These are phyloP conservation scores for Colletotrichum chrysophilum DNA, from an alignment of 2,329 filamentous ascomycete species.

Conservation along the genomic window DNA sequence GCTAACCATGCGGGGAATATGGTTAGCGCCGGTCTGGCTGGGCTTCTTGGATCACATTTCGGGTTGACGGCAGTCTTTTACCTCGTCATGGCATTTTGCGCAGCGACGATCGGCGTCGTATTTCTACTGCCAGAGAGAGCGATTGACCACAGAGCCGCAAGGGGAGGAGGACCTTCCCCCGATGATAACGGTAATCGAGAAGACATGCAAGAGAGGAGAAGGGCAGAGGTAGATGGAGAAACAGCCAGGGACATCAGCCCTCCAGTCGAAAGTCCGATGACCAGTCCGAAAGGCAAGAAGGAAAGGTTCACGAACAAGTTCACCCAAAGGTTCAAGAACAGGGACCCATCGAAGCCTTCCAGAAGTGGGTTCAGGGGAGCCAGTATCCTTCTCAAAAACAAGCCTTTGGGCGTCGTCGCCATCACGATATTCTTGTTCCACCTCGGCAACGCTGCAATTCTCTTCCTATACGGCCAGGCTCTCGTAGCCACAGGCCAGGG, in stretches of 20 bases:
- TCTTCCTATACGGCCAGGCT: constrained; percentile 7
- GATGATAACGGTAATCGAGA: neutral
- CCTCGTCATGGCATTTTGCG: constrained; percentile 11
- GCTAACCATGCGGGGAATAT: constrained; percentile 10
- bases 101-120: neutral
- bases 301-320: neutral
- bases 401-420: neutral
- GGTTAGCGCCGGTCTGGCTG: constrained; percentile 11
- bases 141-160: neutral
- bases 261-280: neutral
- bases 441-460: constrained; percentile 13
- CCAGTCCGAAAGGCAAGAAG: neutral
- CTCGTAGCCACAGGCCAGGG: constrained; percentile 9
- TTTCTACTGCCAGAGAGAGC: neutral
- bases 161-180: neutral
- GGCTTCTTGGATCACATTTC: neutral
- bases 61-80: constrained; percentile 5
- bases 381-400: neutral
- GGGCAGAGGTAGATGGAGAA: neutral
- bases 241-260: neutral
- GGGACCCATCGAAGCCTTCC: neutral
- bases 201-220: neutral
- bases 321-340: neutral
- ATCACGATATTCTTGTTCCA: constrained; percentile 4
- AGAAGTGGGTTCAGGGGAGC: neutral